Base-by-base conservation (phyloP, 148 eudicot species). In the Mesembryanthemum crystallinum region DNA sequence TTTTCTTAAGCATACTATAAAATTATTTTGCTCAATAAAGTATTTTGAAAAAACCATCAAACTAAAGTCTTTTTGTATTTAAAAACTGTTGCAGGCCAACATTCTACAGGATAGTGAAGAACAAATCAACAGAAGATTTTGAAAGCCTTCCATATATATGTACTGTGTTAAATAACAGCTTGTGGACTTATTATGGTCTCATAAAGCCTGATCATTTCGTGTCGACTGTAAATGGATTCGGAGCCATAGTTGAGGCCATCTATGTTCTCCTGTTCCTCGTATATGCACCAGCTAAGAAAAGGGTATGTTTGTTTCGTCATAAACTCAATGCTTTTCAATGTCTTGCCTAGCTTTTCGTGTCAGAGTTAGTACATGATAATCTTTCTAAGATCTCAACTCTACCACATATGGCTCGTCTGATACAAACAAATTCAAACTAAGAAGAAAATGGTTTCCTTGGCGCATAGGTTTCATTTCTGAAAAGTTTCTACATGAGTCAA, bases 121-220 rank as follows among this genome's bases (percentile, higher is more conserved):
- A 80, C 17, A 80, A 75, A 80, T 70, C 79, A 9, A 80, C 82
- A 21, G 82, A 39, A 49, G 62, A 75, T 9, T 80, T 51, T 60
- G 63, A 80, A 15, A 51, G 71, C 14, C 11, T 75, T 13, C 83
- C 83, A 12, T 80, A 75, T 72, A 75, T 80, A 69, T 63, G 75
- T 51, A 76, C 78, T 0, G 47, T 80, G 10, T 61, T 80, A 52
- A 63, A 60, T 61, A 37, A 78, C 30, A 20, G 18, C 18, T 42
- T 80, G 64, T 80, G 83, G 83, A 62, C 79, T 27, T 80, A 61
- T 57, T 80, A 80, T 20, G 79, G 82, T 0, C 1, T 80, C 9
- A 33, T 80, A 6, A 80, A 75, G 64, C 82, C 82, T 23, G 78
- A 72, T 39, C 39, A 42, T 21, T 67, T 61, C 32, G 64, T 80